Conservation (phyloP, 2,329 filamentous ascomycete species). For the Penicillium sp. region DNA sequence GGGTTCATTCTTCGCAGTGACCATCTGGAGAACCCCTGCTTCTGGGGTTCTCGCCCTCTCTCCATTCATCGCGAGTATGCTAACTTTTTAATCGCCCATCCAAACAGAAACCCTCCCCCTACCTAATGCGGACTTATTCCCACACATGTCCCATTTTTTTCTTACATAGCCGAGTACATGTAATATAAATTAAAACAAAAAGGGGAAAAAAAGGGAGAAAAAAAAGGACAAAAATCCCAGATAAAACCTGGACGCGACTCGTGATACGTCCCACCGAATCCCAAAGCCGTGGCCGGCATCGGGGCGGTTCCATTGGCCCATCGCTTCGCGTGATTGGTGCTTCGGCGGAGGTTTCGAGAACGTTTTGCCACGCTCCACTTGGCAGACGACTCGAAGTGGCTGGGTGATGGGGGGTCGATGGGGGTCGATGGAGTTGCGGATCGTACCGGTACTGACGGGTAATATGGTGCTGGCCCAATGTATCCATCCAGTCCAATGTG, state of each 20-base stretch:
- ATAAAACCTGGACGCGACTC: slow-evolving; percentile 13
- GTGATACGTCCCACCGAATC: slow-evolving; percentile 16
- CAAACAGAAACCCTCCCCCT: background rate
- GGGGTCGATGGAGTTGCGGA: slow-evolving; percentile 14
- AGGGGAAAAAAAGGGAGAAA: slow-evolving; percentile 7
- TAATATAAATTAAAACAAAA: slow-evolving; percentile 8
- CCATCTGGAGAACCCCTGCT: slow-evolving; percentile 22
- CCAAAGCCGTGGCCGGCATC: slow-evolving; percentile 32
- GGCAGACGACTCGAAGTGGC: slow-evolving; percentile 17
- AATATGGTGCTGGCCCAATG: background rate
- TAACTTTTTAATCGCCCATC: background rate
- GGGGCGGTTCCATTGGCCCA: slow-evolving; percentile 21
- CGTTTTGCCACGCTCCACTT: slow-evolving; percentile 40
- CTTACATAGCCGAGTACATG: slow-evolving; percentile 13
- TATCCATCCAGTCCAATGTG: too few relatives aligned
- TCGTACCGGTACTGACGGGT: slow-evolving; percentile 12
- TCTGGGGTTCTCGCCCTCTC: background rate
- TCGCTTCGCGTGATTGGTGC: slow-evolving; percentile 11
- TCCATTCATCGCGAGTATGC: background rate
- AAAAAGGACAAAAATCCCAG: too few relatives aligned
- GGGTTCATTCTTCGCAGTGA: background rate
- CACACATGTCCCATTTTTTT: background rate
- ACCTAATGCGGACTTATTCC: slow-evolving; percentile 1
- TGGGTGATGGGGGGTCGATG: slow-evolving; percentile 17
- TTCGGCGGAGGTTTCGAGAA: slow-evolving; percentile 30